Conservation (phyloP, 1,139 yeast species). For the Yamadazyma atlantica region DNA sequence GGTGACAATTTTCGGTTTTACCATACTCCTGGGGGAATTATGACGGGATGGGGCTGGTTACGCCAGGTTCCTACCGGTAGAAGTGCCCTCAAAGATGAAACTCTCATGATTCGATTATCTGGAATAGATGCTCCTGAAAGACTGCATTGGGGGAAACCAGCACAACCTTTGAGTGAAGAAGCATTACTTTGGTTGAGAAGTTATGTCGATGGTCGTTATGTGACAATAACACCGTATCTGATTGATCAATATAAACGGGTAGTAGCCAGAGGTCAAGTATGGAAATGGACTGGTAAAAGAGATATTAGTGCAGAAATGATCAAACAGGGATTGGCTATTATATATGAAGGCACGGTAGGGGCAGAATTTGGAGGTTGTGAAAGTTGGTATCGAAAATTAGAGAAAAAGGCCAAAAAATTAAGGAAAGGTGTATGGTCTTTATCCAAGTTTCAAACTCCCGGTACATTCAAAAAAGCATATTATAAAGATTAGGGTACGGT, state of each 20-base stretch:
- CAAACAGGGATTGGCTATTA: slow-evolving; percentile 76
- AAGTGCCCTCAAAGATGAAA: slow-evolving; percentile 52
- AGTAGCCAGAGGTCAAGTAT: slow-evolving; percentile 76
- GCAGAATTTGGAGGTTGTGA: slow-evolving; percentile 88
- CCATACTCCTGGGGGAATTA: slow-evolving; percentile 89
- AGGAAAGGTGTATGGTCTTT: slow-evolving; percentile 74
- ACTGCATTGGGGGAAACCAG: slow-evolving; percentile 91
- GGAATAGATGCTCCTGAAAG: slow-evolving; percentile 99
- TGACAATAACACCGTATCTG: slow-evolving; percentile 73
- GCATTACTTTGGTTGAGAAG: slow-evolving; percentile 74
- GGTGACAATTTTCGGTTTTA: slow-evolving; percentile 92
- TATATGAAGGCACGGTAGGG: slow-evolving; percentile 77
- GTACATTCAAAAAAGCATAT: slow-evolving; percentile 64
- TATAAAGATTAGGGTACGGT: slow-evolving; percentile 15
- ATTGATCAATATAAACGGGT: slow-evolving; percentile 88
- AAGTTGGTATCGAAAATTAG: slow-evolving; percentile 54
- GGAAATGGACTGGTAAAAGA: slow-evolving; percentile 71
- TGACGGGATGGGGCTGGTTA: slow-evolving; percentile 94
- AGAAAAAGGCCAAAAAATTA: slow-evolving; percentile 55
- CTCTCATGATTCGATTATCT: slow-evolving; percentile 70
- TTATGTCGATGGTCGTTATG: slow-evolving; percentile 62
- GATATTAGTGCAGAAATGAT: slow-evolving; percentile 91
- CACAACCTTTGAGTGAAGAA: slow-evolving; percentile 86
- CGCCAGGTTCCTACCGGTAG: slow-evolving; percentile 49
- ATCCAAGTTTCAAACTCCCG: slow-evolving; percentile 64